A percentile compares a stretch with the other conserved stretches of the same genome.
These are phyloP conservation scores for Hymenoscyphus salicellus DNA, from an alignment of 2,329 filamentous ascomycete genomes.

Conservation along the genomic window DNA sequence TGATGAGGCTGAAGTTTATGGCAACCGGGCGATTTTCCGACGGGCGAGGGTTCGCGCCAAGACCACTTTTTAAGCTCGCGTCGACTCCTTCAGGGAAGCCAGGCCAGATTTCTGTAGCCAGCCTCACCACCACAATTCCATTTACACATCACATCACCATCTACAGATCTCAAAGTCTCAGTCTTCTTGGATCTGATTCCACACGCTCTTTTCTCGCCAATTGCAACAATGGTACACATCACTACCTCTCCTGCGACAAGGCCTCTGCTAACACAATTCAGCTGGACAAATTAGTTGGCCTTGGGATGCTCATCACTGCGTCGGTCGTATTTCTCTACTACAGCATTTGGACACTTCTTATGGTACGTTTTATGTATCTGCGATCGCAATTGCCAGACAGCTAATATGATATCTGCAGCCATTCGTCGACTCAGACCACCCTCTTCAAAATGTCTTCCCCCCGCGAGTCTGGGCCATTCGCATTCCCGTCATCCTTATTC, in stretches of 20 bases:
- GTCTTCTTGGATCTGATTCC: conserved; percentile 20
- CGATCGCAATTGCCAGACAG: conserved; percentile 9
- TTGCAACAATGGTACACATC: conserved; percentile 35
- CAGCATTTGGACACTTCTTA: conserved; percentile 93
- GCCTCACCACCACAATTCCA: conserved; percentile 7
- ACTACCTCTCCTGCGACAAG: background rate
- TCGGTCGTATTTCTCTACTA: conserved; percentile 84
- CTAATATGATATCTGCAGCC: conserved; percentile 56
- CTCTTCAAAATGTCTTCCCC: conserved; percentile 91
- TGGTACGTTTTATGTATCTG: conserved; percentile 58
- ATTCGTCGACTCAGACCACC: conserved; percentile 93
- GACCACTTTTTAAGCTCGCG: conserved; percentile 4
- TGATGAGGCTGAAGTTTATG: conserved; percentile 3
- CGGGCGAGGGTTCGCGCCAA: background rate
- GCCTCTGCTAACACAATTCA: conserved; percentile 40
- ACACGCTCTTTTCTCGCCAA: conserved; percentile 30
- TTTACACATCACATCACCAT: conserved; percentile 2
- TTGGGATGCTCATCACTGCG: conserved; percentile 72
- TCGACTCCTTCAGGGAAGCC: background rate
- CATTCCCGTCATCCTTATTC: conserved; percentile 93
- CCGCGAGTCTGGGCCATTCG: conserved; percentile 98
- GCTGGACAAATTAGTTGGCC: conserved; percentile 85
- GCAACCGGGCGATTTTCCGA: background rate
- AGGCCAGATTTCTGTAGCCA: background rate
- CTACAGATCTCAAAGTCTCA: conserved; percentile 14